phyloP scores from a whole-genome alignment of 176 grass and related monocot species.

The Puccinellia tenuiflora region DNA sequence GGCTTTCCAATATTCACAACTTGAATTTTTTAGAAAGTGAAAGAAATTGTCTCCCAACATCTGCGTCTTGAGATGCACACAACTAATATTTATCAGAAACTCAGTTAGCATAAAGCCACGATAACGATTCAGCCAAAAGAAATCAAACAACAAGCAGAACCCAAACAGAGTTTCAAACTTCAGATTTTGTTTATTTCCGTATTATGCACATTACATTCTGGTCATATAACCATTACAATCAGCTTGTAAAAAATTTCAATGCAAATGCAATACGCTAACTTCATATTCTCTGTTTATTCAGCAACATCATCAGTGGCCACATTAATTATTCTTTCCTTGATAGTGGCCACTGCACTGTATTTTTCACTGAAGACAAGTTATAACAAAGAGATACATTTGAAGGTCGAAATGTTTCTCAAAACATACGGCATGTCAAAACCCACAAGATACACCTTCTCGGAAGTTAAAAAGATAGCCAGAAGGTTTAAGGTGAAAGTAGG shows the following conservation, averaged over 20 bases:
- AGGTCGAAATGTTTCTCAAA: neutral
- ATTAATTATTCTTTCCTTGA: too few species aligned
- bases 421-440: neutral
- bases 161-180: neutral
- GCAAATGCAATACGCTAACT: neutral
- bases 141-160: neutral
- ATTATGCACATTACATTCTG: neutral
- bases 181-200: neutral
- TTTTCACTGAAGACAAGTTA: neutral
- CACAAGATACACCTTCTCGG: constrained; percentile 38
- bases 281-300: neutral
- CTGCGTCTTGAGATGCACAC: neutral
- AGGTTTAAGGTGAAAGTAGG: constrained; percentile 49
- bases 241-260: neutral
- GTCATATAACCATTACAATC: neutral
- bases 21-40: neutral
- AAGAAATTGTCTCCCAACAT: neutral
- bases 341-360: neutral
- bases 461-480: constrained; percentile 65
- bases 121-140: neutral
- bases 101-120: neutral
- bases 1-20: neutral
- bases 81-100: neutral
- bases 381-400: neutral
- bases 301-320: too few species aligned